Evolutionary conservation across 768 basidiomycete genomes (phyloP).

Genomic region (Serpula lacrymans): DNA sequence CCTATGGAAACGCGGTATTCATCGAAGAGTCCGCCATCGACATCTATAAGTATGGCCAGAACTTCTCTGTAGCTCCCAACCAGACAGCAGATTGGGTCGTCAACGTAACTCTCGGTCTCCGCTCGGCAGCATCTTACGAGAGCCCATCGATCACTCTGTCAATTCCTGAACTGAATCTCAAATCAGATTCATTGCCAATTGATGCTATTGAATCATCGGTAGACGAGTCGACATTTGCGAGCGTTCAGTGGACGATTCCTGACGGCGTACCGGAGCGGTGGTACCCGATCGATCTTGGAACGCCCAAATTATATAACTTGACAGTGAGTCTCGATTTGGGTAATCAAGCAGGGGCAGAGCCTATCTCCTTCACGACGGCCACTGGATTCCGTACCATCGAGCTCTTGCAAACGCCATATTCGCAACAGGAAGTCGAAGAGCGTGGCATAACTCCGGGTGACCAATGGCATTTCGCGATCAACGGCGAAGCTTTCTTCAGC

Average conservation of each 20-base stretch:
- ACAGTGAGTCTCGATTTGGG: slow-evolving; percentile 34
- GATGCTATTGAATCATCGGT: slow-evolving; percentile 17
- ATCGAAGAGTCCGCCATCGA: slow-evolving; percentile 53
- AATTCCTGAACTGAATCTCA: slow-evolving; percentile 45
- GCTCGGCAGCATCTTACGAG: slow-evolving; percentile 35
- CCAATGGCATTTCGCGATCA: slow-evolving; percentile 59
- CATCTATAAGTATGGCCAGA: slow-evolving; percentile 51
- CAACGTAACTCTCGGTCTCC: slow-evolving; percentile 49
- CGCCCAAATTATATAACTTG: slow-evolving; percentile 52
- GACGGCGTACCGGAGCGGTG: slow-evolving; percentile 47
- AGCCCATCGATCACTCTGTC: slow-evolving; percentile 38
- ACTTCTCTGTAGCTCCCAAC: slow-evolving; percentile 40
- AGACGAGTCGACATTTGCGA: slow-evolving; percentile 36
- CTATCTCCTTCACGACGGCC: slow-evolving; percentile 38
- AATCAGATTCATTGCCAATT: slow-evolving; percentile 26
- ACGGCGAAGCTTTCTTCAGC: slow-evolving; percentile 53
- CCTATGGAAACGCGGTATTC: slow-evolving; percentile 31
- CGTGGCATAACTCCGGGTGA: slow-evolving; percentile 58
- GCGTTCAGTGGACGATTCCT: slow-evolving; percentile 42
- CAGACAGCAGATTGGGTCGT: slow-evolving; percentile 53
- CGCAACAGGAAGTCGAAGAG: slow-evolving; percentile 37
- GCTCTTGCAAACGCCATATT: slow-evolving; percentile 47
- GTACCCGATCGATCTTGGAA: slow-evolving; percentile 55
- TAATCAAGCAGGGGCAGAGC: slow-evolving; percentile 8
- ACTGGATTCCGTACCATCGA: slow-evolving; percentile 61